Evolutionary conservation across 2,329 filamentous ascomycete species (phyloP).

Genomic region (Aphanoascus verrucosus): DNA sequence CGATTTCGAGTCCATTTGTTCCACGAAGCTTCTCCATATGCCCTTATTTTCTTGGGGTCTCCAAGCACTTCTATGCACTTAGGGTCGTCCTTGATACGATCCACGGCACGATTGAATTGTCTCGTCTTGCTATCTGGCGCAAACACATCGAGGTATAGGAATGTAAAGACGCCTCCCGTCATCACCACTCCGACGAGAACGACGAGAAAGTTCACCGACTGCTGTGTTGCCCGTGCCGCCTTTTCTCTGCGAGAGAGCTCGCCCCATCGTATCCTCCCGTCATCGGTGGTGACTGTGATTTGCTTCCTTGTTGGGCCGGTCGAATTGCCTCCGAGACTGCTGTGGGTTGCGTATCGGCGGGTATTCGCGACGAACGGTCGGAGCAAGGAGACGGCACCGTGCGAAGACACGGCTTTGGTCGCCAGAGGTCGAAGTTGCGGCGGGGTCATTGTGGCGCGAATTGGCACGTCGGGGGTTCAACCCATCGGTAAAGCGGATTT

Average conservation of each 20-base stretch:
- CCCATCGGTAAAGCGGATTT: constrained; percentile 1
- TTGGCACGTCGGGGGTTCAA: not conserved
- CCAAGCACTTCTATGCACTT: constrained; percentile 65
- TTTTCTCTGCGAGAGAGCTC: constrained; percentile 69
- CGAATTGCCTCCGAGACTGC: constrained; percentile 30
- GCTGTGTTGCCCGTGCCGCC: constrained; percentile 72
- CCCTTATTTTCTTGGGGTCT: constrained; percentile 61
- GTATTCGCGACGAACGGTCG: constrained; percentile 21
- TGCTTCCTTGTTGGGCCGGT: constrained; percentile 49
- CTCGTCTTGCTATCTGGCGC: constrained; percentile 73
- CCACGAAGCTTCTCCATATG: constrained; percentile 68
- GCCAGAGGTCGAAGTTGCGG: not conserved
- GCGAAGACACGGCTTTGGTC: not conserved
- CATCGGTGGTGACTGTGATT: constrained; percentile 77
- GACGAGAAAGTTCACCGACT: constrained; percentile 76
- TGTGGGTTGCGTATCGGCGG: constrained; percentile 52
- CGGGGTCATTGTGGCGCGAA: not conserved
- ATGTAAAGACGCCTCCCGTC: constrained; percentile 69
- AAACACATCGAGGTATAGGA: constrained; percentile 74
- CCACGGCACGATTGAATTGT: constrained; percentile 78
- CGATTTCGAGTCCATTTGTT: constrained; percentile 68
- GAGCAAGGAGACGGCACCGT: not conserved
- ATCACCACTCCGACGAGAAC: constrained; percentile 63
- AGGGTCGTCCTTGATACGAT: constrained; percentile 62
- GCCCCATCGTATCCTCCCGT: constrained; percentile 69